Conservation (phyloP, 2,329 filamentous ascomycete genomes). For the Aspergillus tanneri region DNA sequence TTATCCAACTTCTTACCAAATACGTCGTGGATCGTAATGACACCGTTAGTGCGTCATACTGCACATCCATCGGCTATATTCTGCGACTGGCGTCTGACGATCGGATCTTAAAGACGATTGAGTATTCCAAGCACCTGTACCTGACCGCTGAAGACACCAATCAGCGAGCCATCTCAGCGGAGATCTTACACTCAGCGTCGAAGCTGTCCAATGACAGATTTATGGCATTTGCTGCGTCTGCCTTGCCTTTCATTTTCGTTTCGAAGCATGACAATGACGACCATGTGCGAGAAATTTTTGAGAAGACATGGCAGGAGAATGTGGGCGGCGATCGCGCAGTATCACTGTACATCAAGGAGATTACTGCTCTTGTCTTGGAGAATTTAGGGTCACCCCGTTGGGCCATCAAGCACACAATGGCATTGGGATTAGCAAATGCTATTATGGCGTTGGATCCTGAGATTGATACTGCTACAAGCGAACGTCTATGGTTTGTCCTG, state of each 20-base stretch:
- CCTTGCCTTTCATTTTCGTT: constrained; percentile 85
- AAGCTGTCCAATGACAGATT: constrained; percentile 90
- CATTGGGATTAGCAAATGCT: constrained; percentile 74
- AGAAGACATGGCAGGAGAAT: constrained; percentile 85
- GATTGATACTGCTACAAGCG: constrained; percentile 58
- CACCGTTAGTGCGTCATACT: constrained; percentile 87
- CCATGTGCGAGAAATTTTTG: constrained; percentile 75
- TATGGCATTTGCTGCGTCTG: constrained; percentile 67
- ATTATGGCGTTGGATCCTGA: constrained; percentile 62
- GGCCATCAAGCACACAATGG: constrained; percentile 85
- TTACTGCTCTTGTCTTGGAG: constrained; percentile 64
- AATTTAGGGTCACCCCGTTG: constrained; percentile 79
- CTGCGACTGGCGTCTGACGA: constrained; percentile 64
- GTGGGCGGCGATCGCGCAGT: constrained; percentile 82
- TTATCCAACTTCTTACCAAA: constrained; percentile 76
- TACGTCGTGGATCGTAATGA: constrained; percentile 88
- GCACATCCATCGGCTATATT: constrained; percentile 80
- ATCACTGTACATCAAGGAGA: constrained; percentile 79
- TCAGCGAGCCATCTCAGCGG: constrained; percentile 72
- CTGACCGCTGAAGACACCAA: constrained; percentile 76
- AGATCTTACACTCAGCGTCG: constrained; percentile 78
- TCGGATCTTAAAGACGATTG: constrained; percentile 55
- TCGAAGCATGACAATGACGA: constrained; percentile 82
- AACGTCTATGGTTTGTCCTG: constrained; percentile 74
- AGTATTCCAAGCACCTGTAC: constrained; percentile 67